Percentiles rank a stretch among this genome's conserved stretches.
These are phyloP conservation scores for Russula lepida DNA, from an alignment of 768 basidiomycete genomes.

Conservation along the genomic window DNA sequence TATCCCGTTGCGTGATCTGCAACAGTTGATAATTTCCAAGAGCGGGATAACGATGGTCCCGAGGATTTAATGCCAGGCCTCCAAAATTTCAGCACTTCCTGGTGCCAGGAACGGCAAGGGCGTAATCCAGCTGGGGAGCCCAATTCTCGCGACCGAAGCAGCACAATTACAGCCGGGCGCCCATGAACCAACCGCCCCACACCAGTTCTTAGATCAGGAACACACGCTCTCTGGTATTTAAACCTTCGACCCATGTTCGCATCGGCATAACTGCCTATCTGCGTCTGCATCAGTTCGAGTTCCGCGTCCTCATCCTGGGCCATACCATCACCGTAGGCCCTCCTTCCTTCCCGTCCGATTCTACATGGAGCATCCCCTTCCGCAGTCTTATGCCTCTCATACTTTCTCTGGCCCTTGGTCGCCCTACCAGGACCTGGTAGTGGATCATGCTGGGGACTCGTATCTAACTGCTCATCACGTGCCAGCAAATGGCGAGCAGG, in stretches of 20 bases:
- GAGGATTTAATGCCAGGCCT: neutral
- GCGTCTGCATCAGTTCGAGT: too few relatives aligned
- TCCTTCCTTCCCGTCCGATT: neutral
- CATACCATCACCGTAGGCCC: neutral
- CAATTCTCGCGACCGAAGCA: neutral
- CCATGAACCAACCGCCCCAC: neutral
- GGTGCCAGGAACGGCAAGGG: slow-evolving; percentile 9
- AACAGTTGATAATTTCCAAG: neutral
- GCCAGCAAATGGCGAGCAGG: slow-evolving; percentile 1
- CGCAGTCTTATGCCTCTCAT: neutral
- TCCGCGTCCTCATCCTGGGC: neutral
- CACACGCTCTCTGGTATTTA: slow-evolving; percentile 12
- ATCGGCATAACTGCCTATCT: neutral
- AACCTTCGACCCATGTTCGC: neutral
- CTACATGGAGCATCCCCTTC: neutral
- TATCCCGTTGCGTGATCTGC: neutral
- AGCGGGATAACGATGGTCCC: neutral
- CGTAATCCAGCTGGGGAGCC: neutral
- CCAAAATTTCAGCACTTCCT: neutral
- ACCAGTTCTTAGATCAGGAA: slow-evolving; percentile 11
- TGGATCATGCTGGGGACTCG: neutral
- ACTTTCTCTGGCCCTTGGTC: neutral
- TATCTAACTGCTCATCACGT: neutral
- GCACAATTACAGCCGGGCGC: neutral
- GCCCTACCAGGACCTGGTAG: neutral